Evolutionary conservation across 2,329 filamentous ascomycete species (phyloP), one percentile per base, ranked within the genome.

Genomic region (Tolypocladium tundrense): DNA sequence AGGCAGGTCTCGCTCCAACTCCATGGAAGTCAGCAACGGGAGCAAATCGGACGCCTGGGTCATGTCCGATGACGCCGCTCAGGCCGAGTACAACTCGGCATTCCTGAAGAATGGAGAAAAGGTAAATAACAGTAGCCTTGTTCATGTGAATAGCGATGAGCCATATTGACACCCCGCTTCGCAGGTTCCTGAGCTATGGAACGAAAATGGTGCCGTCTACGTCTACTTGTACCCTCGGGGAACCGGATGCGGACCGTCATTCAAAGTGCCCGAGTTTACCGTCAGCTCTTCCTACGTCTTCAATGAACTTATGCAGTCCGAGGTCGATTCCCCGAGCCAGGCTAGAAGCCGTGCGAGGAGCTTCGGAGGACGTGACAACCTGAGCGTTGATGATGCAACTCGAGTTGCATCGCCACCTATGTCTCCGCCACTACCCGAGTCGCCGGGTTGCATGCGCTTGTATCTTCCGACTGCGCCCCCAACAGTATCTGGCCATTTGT

Each of bases 181-280:
- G 13, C 57, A 85, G 82, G 81, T 87, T 4, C 82, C 84, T 1
- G 85, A 88, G 67, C 70, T 88, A 24, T 88, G 85, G 85, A 82
- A 84, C 62, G 83, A 86, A 57, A 72, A 69, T 55, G 84, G 81
- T 43, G 79, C 79, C 60, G 77, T 86, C 31, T 73, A 77, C 55
- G 77, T 88, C 24, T 83, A 84, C 63, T 70, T 88, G 4, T 80
- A 80, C 58, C 76, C 83, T 1, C 77, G 74, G 57, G 72, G 73
- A 6, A 78, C 73, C 59, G 77, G 77, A 11, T 70, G 68, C 10
- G 80, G 80, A 0, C 79, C 84, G 2, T 86, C 82, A 0, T 87
- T 87, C 72, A 85, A 82, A 65, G 77, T 87, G 8, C 76, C 77
- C 41, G 77, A 79, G 37, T 78, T 80, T 40, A 74, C 79, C 31